These are phyloP conservation scores for Actinomortierella wolfii DNA, from an alignment of 371 early-diverging fungal genomes.

Conservation along the genomic window DNA sequence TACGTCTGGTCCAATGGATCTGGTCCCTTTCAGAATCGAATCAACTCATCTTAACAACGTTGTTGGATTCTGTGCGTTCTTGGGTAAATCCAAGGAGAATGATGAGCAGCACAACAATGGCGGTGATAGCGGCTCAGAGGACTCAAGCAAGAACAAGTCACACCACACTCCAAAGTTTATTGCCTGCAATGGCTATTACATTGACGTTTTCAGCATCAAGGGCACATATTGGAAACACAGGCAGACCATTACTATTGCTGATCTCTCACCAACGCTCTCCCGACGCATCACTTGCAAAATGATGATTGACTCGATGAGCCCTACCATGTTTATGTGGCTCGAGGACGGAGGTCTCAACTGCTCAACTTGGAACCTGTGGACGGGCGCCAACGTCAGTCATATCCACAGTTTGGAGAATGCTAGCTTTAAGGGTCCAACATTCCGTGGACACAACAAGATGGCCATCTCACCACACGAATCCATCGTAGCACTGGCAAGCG, in stretches of 20 bases:
- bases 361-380: slow-evolving; percentile 38
- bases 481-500: slow-evolving; percentile 40
- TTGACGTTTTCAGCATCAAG: slow-evolving; percentile 34
- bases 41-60: slow-evolving; percentile 42
- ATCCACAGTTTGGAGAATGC: slow-evolving; percentile 44
- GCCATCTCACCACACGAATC: slow-evolving; percentile 47
- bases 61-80: slow-evolving; percentile 64
- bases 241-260: slow-evolving; percentile 30
- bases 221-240: slow-evolving; percentile 17
- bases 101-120: slow-evolving; percentile 14
- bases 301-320: slow-evolving; percentile 45
- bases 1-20: background rate
- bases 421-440: slow-evolving; percentile 31
- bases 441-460: slow-evolving; percentile 45
- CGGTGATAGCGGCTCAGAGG: background rate
- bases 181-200: slow-evolving; percentile 33
- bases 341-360: slow-evolving; percentile 43
- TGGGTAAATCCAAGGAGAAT: slow-evolving; percentile 57
- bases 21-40: background rate
- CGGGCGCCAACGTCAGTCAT: slow-evolving; percentile 40
- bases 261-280: slow-evolving; percentile 40
- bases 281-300: slow-evolving; percentile 43
- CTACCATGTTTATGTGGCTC: slow-evolving; percentile 44
- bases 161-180: slow-evolving; percentile 17
- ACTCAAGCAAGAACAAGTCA: slow-evolving; percentile 6